phyloP scores from a whole-genome alignment of 1,284 basidiomycete species.

The Cyathus pygmaeus region DNA sequence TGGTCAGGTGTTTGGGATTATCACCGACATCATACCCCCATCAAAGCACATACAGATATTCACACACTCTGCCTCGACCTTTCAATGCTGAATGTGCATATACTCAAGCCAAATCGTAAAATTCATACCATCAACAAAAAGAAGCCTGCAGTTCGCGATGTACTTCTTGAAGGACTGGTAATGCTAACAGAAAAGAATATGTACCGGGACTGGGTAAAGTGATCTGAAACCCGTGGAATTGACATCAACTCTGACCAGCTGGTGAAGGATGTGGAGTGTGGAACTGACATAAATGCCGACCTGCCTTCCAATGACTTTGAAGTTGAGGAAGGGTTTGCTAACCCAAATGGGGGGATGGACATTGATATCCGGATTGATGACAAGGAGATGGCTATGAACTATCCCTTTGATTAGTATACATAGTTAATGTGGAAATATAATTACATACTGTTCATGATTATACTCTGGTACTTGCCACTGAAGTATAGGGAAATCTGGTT shows the following conservation, averaged over 20 bases:
- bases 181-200: slow-evolving; percentile 7
- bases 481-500: too few relatives aligned
- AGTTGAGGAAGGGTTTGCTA: not conserved
- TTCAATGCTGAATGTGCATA: slow-evolving; percentile 5
- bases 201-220: slow-evolving; percentile 8
- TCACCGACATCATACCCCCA: slow-evolving; percentile 5
- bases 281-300: too few relatives aligned
- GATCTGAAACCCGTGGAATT: not conserved
- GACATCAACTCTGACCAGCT: not conserved
- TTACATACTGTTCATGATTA: too few relatives aligned
- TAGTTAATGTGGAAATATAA: too few relatives aligned
- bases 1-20: slow-evolving; percentile 10
- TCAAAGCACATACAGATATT: slow-evolving; percentile 11
- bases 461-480: too few relatives aligned
- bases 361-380: not conserved
- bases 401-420: too few relatives aligned
- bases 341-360: not conserved
- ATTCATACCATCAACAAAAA: not conserved
- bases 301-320: not conserved
- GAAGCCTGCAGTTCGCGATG: slow-evolving; percentile 8
- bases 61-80: slow-evolving; percentile 7
- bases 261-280: too few relatives aligned
- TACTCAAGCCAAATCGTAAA: not conserved
- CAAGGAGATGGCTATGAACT: too few relatives aligned
- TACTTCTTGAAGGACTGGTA: slow-evolving; percentile 8